phyloP scores from a whole-genome alignment of 2,329 filamentous ascomycete species.

The Dothiorella sarmentorum region DNA sequence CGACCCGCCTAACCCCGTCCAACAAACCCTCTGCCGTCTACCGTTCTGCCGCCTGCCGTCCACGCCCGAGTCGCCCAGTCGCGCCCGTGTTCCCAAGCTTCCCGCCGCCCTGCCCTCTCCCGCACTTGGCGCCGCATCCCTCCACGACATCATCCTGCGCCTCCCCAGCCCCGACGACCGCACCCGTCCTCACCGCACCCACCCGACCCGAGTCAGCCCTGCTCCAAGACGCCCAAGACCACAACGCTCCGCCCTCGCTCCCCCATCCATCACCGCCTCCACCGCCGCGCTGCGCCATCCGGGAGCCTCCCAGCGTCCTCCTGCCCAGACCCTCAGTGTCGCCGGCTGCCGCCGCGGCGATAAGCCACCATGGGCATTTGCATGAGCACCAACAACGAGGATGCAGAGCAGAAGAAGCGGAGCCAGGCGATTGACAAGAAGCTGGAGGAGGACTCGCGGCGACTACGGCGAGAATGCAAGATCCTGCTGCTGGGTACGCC shows the following conservation, averaged over 20 bases:
- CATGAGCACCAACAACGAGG: slow-evolving; percentile 83
- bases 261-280: background rate
- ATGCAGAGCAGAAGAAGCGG: slow-evolving; percentile 90
- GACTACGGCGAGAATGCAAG: slow-evolving; percentile 96
- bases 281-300: slow-evolving; percentile 2
- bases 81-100: slow-evolving; percentile 2
- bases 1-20: background rate
- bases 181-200: slow-evolving; percentile 6
- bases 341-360: slow-evolving; percentile 17
- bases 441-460: slow-evolving; percentile 90
- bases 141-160: slow-evolving; percentile 18
- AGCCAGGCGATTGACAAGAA: slow-evolving; percentile 93
- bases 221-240: background rate
- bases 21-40: slow-evolving; percentile 2
- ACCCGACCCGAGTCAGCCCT: slow-evolving; percentile 7
- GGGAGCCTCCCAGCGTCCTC: background rate
- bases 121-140: slow-evolving; percentile 16
- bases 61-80: too few relatives aligned
- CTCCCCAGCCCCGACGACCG: slow-evolving; percentile 12
- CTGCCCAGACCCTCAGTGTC: slow-evolving; percentile 11
- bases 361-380: slow-evolving; percentile 76
- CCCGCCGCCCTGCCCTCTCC: slow-evolving; percentile 15
- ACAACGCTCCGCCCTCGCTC: background rate
- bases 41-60: background rate
- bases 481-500: slow-evolving; percentile 82